Evolutionary conservation across 2,329 filamentous ascomycete species (phyloP).

Genomic region (Aspergillus persii): DNA sequence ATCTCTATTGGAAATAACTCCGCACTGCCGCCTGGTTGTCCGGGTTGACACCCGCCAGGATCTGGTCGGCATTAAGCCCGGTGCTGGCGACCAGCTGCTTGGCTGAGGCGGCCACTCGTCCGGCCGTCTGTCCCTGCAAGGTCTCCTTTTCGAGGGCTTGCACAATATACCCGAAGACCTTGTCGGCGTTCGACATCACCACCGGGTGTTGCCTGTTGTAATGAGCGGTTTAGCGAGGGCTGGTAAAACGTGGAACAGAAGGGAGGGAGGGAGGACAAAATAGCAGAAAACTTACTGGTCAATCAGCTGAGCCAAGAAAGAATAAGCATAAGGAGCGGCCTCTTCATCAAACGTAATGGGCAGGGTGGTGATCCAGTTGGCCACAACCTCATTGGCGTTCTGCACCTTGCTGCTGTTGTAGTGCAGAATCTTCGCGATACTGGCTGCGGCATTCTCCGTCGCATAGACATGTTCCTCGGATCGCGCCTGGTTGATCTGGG

Average conservation of each 20-base stretch:
- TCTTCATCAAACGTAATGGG: conserved; percentile 95
- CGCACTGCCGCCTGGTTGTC: conserved; percentile 79
- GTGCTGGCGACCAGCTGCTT: conserved; percentile 74
- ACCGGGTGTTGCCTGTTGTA: conserved; percentile 73
- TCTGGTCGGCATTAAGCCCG: conserved; percentile 70
- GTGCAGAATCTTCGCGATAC: conserved; percentile 94
- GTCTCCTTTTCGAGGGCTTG: conserved; percentile 90
- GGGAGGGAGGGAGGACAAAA: not conserved
- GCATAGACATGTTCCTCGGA: conserved; percentile 94
- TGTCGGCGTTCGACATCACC: conserved; percentile 72
- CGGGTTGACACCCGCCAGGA: conserved; percentile 71
- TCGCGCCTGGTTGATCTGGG: conserved; percentile 75
- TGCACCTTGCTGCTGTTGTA: conserved; percentile 76
- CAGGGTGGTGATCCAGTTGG: conserved; percentile 87
- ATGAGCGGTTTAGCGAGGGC: not conserved
- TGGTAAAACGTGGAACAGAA: not conserved
- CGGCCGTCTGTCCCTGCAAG: conserved; percentile 78
- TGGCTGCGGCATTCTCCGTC: conserved; percentile 94
- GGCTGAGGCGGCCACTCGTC: conserved; percentile 71
- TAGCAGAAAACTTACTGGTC: conserved; percentile 70
- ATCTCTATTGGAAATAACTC: conserved; percentile 68
- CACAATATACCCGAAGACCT: conserved; percentile 80
- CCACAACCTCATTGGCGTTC: conserved; percentile 71
- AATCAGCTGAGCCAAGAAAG: conserved; percentile 86
- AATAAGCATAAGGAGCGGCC: conserved; percentile 92